These are phyloP conservation scores for Neonectria sp. DNA, from an alignment of 2,329 filamentous ascomycete species.

Conservation along the genomic window DNA sequence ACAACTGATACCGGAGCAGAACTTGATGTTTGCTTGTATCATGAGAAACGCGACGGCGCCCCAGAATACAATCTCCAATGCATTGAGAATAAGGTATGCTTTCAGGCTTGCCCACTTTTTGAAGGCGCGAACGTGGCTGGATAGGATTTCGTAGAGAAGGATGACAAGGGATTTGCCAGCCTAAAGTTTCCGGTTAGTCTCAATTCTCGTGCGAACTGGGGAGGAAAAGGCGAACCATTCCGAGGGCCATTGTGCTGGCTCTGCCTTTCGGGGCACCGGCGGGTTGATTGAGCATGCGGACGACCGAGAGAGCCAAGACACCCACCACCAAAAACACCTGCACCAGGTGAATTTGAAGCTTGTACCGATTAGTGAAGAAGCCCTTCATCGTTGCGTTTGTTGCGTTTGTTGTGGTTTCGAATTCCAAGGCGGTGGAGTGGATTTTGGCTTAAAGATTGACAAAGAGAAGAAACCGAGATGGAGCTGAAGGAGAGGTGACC, in stretches of 20 bases:
- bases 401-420: too few species aligned
- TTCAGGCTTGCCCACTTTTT: slow-evolving; percentile 57
- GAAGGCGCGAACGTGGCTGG: slow-evolving; percentile 52
- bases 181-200: slow-evolving; percentile 31
- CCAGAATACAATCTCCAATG: slow-evolving; percentile 61
- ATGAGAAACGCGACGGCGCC: slow-evolving; percentile 31
- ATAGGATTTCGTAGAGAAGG: slow-evolving; percentile 58
- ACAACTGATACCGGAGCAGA: slow-evolving; percentile 27
- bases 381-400: background rate
- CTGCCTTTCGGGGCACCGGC: slow-evolving; percentile 9
- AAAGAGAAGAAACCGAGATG: background rate
- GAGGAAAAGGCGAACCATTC: slow-evolving; percentile 16
- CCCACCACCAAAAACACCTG: slow-evolving; percentile 6
- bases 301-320: slow-evolving; percentile 12
- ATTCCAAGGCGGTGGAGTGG: background rate
- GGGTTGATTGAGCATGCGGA: slow-evolving; percentile 13
- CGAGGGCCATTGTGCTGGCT: slow-evolving; percentile 23
- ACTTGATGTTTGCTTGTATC: slow-evolving; percentile 22
- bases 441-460: background rate
- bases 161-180: slow-evolving; percentile 57
- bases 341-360: slow-evolving; percentile 18
- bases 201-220: too few species aligned
- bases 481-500: background rate
- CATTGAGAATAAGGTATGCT: slow-evolving; percentile 58
- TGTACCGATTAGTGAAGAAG: slow-evolving; percentile 15